Conservation (phyloP, 164 flowering plant species). For the Nymphaea colorata region DNA sequence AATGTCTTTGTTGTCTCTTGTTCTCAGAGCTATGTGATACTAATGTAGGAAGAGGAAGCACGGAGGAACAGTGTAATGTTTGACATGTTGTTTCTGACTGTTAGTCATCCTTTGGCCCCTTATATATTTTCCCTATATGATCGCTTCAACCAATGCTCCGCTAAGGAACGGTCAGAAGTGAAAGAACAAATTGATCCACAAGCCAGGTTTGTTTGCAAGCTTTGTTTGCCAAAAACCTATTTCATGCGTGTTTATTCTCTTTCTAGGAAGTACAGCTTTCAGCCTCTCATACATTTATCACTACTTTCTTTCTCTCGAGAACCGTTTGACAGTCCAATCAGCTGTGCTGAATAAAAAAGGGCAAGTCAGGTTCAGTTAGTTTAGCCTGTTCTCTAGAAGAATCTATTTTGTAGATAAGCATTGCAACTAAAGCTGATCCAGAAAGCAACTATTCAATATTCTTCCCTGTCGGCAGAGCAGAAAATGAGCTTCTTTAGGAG, state of each 20-base stretch:
- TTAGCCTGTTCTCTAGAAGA: no score
- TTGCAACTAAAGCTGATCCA: no score
- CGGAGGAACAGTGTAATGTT: slow-evolving; percentile 78
- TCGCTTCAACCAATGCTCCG: slow-evolving; percentile 52
- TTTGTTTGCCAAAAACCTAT: background rate
- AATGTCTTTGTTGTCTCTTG: background rate
- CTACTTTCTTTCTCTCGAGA: no score
- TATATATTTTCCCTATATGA: slow-evolving; percentile 72
- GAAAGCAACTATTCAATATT: no score
- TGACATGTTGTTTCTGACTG: slow-evolving; percentile 78
- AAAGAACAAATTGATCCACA: slow-evolving; percentile 58
- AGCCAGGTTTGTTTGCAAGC: slow-evolving; percentile 44
- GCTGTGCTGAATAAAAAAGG: no score
- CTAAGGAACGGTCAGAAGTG: slow-evolving; percentile 37
- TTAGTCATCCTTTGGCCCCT: slow-evolving; percentile 74
- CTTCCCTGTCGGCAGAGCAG: no score
- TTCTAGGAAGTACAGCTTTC: background rate
- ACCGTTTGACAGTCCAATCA: no score
- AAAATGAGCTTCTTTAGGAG: no score
- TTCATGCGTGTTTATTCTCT: background rate
- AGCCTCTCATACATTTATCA: no score
- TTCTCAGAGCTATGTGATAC: background rate
- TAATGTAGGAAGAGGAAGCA: slow-evolving; percentile 68
- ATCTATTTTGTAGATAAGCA: no score
- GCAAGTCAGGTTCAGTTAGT: no score